Evolutionary conservation across 164 flowering plant genomes (phyloP).

Genomic region (Platanus orientalis): DNA sequence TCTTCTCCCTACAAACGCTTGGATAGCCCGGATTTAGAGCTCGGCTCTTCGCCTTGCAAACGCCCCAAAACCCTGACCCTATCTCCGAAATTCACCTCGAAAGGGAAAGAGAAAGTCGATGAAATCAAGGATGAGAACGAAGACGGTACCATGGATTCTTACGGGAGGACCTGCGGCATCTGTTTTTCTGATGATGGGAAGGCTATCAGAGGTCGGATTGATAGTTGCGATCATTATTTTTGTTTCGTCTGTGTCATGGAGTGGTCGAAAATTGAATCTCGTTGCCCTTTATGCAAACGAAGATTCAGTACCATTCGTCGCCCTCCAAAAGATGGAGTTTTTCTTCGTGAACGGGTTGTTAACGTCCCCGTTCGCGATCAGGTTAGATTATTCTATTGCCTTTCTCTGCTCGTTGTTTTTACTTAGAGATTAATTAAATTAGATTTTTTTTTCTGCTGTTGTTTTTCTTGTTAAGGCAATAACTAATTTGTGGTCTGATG

Average conservation of each 20-base stretch:
- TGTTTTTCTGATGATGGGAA: constrained; percentile 52
- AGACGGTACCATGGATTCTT: constrained; percentile 2
- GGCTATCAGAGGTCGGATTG: constrained; percentile 50
- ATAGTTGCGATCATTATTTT: constrained; percentile 73
- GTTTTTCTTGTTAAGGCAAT: too few relatives aligned
- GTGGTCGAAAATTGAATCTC: constrained; percentile 83
- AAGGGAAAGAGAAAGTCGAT: constrained; percentile 22
- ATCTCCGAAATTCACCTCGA: constrained; percentile 9
- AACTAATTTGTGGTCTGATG: too few relatives aligned
- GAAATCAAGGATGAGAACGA: background rate
- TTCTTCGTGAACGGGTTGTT: constrained; percentile 41
- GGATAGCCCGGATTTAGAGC: background rate
- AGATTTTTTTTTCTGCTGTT: too few relatives aligned
- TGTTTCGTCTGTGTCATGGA: constrained; percentile 88
- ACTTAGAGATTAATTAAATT: too few relatives aligned
- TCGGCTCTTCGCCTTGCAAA: constrained; percentile 23
- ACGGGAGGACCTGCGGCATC: constrained; percentile 45
- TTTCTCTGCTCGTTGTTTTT: background rate
- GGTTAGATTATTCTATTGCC: constrained; percentile 30
- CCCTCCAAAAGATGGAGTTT: constrained; percentile 41
- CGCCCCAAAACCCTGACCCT: constrained; percentile 31
- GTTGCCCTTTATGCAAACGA: constrained; percentile 72
- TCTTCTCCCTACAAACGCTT: constrained; percentile 31
- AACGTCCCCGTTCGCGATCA: constrained; percentile 67
- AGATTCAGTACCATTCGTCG: constrained; percentile 58